Base-by-base conservation (phyloP, 805 yeast species). In the Starmerella gropengiesseri region DNA sequence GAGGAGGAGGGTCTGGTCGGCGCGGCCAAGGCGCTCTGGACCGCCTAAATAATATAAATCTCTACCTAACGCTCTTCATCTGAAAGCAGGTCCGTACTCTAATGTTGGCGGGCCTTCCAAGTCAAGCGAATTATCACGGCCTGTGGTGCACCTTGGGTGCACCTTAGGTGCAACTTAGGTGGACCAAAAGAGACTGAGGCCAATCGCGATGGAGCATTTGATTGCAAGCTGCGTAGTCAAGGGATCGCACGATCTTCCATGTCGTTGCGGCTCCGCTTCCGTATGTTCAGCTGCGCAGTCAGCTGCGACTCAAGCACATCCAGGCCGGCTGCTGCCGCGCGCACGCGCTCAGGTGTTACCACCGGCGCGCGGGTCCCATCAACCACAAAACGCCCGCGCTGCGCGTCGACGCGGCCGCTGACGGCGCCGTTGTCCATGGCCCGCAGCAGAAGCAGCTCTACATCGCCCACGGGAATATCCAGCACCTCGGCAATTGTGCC, bases 1-100 rank as follows among this genome's bases (percentile, higher is more conserved):
- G 75, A 80, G 47, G 79, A 78, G 52, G 77, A 76, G 55, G 98
- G 98, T 6, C 52, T 89, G 28, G 70, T 77, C 44, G 84, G 78
- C 44, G 68, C 89, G 43, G 55, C 83, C 31, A 58, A 64, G 48
- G 68, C 67, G 54, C 52, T 82, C 38, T 87, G 94, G 94, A 57
- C 52, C 34, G 73, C 77, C 28, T 67, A 55, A 55, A 40, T n/a
- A 13, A 13, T 14, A 12, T 19, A n/a, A n/a, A n/a, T n/a, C n/a
- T n/a, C n/a, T n/a, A n/a, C n/a, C n/a, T n/a, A n/a, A n/a, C n/a
- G n/a, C n/a, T n/a, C n/a, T n/a, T n/a, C n/a, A n/a, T n/a, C n/a
- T n/a, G n/a, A n/a, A n/a, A 23, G 26, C 26, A 23, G 26, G 26
- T 7, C 26, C n/a, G n/a, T n/a, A n/a, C n/a, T n/a, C n/a, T n/a